Base-by-base conservation (phyloP, 495 filamentous ascomycete species). In the Bryoglossum gracile region DNA sequence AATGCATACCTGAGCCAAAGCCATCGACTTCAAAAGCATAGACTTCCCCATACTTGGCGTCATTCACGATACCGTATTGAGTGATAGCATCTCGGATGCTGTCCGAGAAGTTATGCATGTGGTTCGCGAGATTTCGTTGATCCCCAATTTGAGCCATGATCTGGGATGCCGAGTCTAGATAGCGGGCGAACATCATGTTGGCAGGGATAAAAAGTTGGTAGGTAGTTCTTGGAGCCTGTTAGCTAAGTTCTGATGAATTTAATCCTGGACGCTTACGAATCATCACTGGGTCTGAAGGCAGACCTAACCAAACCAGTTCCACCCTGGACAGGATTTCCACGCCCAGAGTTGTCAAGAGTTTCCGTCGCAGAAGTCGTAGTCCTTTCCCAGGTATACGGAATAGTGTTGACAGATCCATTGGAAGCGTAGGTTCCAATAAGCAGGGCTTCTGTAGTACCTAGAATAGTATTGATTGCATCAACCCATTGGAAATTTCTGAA, bases 161-260 rank as follows among this genome's bases (percentile, higher is more conserved):
- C 8, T 58, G 35, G 0, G 72, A 66, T 9, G 69, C 66, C 0
- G 58, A 60, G 3, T 61, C 66, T 1, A 83, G 67, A 45, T 75
- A 78, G 22, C 68, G 57, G 13, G 75, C 68, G 56, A 84, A 83
- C 74, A 83, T 82, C 82, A 84, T 84, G 48, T 84, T 86, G 3
- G 74, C 71, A 1, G 82, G 82, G 24, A 86, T 71, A 50, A 81
- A 66, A 14, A 79, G 68, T 57, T 80, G 76, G 47, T 67, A 81
- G 41, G 77, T 73, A 1, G 56, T 55, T 19, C 56, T 59, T 22
- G n/a, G n/a, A n/a, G n/a, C n/a, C n/a, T n/a, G n/a, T n/a, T n/a
- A n/a, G n/a, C n/a, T n/a, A n/a, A n/a, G n/a, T n/a, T n/a, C n/a
- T n/a, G n/a, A n/a, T n/a, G n/a, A n/a, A n/a, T n/a, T n/a, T n/a